Percentiles rank a stretch among this genome's conserved stretches.
These are phyloP conservation scores for Cryphonectria nitschkei DNA, from an alignment of 2,329 filamentous ascomycete genomes.

Conservation along the genomic window DNA sequence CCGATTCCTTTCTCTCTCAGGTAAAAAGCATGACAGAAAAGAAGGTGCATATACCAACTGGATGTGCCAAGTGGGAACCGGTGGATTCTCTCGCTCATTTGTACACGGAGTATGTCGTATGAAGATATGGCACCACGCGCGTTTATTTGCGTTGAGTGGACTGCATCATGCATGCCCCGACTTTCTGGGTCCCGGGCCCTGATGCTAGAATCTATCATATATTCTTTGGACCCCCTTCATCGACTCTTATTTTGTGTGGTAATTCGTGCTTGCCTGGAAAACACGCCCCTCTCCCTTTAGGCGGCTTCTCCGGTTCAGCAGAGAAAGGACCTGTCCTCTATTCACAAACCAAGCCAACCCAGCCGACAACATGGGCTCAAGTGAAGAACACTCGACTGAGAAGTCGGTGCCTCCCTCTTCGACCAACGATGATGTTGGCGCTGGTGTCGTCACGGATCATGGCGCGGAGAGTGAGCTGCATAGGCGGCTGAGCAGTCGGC, in stretches of 20 bases:
- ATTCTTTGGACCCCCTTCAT: neutral
- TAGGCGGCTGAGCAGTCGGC: slow-evolving; percentile 46
- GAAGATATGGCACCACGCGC: neutral
- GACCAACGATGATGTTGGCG: slow-evolving; percentile 11
- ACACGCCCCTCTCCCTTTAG: neutral
- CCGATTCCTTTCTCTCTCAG: neutral
- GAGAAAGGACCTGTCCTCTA: neutral
- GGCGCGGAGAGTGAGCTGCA: slow-evolving; percentile 38
- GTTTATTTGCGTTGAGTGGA: slow-evolving; percentile 19
- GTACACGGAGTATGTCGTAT: neutral
- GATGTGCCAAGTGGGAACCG: neutral
- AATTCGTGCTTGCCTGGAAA: neutral
- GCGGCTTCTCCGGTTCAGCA: neutral
- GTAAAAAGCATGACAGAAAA: neutral
- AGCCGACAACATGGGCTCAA: slow-evolving; percentile 22
- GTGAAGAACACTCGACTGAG: slow-evolving; percentile 22
- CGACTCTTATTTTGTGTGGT: neutral
- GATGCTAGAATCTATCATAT: slow-evolving; percentile 8
- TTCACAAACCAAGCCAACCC: neutral
- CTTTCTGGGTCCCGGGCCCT: slow-evolving; percentile 5
- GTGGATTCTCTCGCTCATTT: slow-evolving; percentile 9
- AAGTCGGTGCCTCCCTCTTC: slow-evolving; percentile 23
- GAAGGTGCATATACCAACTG: neutral
- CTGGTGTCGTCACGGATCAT: slow-evolving; percentile 18
- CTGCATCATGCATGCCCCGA: slow-evolving; percentile 18